phyloP scores from a whole-genome alignment of 495 filamentous ascomycete genomes.

The Clohesyomyces aquaticus region DNA sequence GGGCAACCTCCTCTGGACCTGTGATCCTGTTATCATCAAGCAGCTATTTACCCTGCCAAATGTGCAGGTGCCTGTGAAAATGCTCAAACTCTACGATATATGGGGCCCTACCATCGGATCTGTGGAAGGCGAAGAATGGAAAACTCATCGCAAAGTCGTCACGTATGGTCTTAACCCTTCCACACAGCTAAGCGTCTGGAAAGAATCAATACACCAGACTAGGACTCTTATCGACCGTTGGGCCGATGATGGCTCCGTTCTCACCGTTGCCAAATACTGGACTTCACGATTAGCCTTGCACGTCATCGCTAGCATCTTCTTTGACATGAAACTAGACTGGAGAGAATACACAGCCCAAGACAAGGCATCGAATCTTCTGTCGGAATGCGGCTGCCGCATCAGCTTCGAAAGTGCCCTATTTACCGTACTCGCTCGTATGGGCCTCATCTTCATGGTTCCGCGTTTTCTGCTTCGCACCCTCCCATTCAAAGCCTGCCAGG shows the following conservation, averaged over 20 bases:
- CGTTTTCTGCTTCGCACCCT: slow-evolving; percentile 4
- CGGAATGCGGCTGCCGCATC: neutral
- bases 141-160: slow-evolving; percentile 14
- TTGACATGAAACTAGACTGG: slow-evolving; percentile 19
- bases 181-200: slow-evolving; percentile 9
- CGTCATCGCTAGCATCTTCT: slow-evolving; percentile 17
- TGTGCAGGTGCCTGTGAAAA: slow-evolving; percentile 6
- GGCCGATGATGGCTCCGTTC: neutral
- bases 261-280: neutral
- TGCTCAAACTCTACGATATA: slow-evolving; percentile 5
- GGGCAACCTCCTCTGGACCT: slow-evolving; percentile 4
- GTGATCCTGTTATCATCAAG: neutral
- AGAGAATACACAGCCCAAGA: neutral
- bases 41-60: slow-evolving; percentile 16
- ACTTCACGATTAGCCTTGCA: slow-evolving; percentile 17
- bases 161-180: neutral
- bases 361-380: neutral
- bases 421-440: slow-evolving; percentile 6
- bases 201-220: slow-evolving; percentile 14
- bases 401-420: slow-evolving; percentile 16
- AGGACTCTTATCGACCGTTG: neutral
- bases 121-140: slow-evolving; percentile 19
- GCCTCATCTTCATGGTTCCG: slow-evolving; percentile 12
- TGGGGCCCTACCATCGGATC: slow-evolving; percentile 11
- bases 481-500: slow-evolving; percentile 5